Evolutionary conservation across 2,329 filamentous ascomycete genomes (phyloP).

Genomic region (Ascochyta pisi): DNA sequence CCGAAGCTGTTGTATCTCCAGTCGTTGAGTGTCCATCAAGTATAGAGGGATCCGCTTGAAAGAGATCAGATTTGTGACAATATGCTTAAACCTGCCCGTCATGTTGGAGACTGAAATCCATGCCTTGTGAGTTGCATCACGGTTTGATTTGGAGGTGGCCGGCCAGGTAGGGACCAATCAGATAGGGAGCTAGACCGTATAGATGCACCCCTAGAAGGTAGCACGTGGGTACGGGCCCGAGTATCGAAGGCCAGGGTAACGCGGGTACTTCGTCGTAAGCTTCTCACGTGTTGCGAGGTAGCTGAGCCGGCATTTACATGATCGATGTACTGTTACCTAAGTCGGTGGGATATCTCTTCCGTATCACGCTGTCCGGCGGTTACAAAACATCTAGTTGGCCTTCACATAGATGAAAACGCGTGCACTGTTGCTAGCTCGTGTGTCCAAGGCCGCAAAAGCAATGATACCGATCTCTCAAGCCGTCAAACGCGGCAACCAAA

Average conservation of each 20-base stretch:
- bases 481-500: conserved; percentile 1
- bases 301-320: not conserved
- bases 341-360: not conserved
- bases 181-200: not conserved
- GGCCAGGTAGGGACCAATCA: not conserved
- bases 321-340: not conserved
- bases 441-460: not conserved
- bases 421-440: not conserved
- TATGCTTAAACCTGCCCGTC: not conserved
- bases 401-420: not conserved
- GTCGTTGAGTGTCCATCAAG: not conserved
- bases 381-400: not conserved
- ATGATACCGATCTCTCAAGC: not conserved
- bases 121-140: not conserved
- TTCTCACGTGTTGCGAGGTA: conserved; percentile 1
- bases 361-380: not conserved
- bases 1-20: not conserved
- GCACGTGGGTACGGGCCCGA: not conserved
- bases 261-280: not conserved
- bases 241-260: not conserved
- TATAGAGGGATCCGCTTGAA: no score
- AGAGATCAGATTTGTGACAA: not conserved
- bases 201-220: not conserved
- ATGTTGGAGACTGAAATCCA: not conserved
- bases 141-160: not conserved